Evolutionary conservation across 345 rosid species (phyloP).

Genomic region (Linum trigynum): DNA sequence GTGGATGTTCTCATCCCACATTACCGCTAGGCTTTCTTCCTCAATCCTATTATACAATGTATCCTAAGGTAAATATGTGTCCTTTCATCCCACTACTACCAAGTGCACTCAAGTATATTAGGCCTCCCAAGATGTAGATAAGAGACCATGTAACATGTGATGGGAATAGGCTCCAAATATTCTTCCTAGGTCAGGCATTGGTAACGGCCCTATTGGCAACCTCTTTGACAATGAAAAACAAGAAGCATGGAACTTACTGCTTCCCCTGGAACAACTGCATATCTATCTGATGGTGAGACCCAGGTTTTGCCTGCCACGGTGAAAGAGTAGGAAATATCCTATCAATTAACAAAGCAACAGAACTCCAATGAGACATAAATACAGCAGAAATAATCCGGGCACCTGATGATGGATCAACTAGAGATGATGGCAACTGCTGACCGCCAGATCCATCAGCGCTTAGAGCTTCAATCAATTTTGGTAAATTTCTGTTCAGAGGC

Average conservation of each 20-base stretch:
- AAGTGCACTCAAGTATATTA: no score
- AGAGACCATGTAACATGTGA: no score
- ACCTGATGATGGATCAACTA: constrained; percentile 68
- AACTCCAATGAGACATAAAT: not conserved
- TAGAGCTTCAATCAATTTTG: constrained; percentile 60
- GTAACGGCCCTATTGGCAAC: not conserved
- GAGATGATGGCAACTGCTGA: constrained; percentile 62
- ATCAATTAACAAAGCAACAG: constrained; percentile 2
- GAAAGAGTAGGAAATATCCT: not conserved
- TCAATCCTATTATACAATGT: no score
- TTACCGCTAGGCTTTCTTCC: no score
- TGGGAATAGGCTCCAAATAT: not conserved
- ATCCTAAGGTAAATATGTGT: no score
- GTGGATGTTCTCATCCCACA: no score
- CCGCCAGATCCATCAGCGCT: constrained; percentile 79
- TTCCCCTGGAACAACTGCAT: constrained; percentile 90
- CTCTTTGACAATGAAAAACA: not conserved
- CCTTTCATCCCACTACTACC: no score
- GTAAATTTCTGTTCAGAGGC: constrained; percentile 41
- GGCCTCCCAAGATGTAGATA: no score
- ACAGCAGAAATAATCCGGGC: not conserved
- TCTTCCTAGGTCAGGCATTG: not conserved
- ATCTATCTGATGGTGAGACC: constrained; percentile 83
- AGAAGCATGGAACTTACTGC: constrained; percentile 35
- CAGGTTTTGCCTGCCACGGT: constrained; percentile 61